Percentiles rank a stretch among this genome's conserved stretches.
Conservation (phyloP, 345 rosid species). For the Cardiospermum halicacabum region DNA sequence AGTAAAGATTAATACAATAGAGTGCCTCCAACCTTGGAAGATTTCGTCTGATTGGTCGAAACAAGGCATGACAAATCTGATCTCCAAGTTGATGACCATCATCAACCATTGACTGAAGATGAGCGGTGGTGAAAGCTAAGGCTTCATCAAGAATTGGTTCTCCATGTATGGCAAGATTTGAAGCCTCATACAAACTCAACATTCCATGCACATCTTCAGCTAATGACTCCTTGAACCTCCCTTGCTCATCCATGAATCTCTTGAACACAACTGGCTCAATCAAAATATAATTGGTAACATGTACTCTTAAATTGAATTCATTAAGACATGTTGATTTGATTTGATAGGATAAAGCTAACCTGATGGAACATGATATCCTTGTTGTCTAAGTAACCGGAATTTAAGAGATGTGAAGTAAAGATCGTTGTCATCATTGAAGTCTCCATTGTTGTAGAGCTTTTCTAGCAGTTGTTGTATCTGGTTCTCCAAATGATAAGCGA, state of each 20-base stretch:
- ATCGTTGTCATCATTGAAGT: conserved; percentile 8
- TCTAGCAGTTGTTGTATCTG: no score
- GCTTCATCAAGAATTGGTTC: conserved; percentile 35
- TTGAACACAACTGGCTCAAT: conserved; percentile 27
- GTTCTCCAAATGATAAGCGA: no score
- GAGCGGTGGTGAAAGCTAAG: conserved; percentile 24
- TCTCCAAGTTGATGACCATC: not conserved
- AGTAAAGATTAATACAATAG: conserved; percentile 25
- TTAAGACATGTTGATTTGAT: no score
- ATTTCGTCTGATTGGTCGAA: conserved; percentile 9
- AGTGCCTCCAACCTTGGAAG: conserved; percentile 23
- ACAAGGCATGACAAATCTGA: conserved; percentile 8
- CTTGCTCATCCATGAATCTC: conserved; percentile 19
- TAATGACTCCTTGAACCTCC: conserved; percentile 18
- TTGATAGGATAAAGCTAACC: no score
- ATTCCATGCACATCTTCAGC: conserved; percentile 32
- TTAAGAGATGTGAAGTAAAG: conserved; percentile 11
- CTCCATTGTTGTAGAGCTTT: no score
- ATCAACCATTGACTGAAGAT: conserved; percentile 9
- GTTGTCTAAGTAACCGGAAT: conserved; percentile 31
- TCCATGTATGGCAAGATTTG: conserved; percentile 26
- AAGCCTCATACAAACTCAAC: conserved; percentile 37
- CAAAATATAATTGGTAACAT: no score
- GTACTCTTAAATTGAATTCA: no score
- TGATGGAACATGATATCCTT: conserved; percentile 9